Conservation (phyloP, 1,284 basidiomycete species). For the Erythrobasidium hasegawianum region DNA sequence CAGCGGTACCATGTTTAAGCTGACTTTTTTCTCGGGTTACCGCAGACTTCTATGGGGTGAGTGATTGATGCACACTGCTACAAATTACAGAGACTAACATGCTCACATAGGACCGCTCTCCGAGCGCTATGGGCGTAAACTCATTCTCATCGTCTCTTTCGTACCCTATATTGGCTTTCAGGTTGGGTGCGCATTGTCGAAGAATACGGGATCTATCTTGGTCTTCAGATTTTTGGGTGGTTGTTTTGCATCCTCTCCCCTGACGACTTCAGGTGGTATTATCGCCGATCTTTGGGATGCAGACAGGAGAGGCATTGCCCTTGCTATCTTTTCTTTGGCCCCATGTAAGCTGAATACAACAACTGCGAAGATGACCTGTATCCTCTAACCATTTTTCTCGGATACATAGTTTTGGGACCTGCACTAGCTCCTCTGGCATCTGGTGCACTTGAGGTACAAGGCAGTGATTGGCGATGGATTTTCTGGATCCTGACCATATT, state of each 20-base stretch:
- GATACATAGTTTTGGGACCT: conserved; percentile 1
- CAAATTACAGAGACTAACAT: too few relatives aligned
- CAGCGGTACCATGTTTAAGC: too few relatives aligned
- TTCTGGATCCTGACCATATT: conserved; percentile 66
- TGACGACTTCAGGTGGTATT: conserved; percentile 53
- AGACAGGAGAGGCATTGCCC: conserved; percentile 51
- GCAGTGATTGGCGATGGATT: conserved; percentile 61
- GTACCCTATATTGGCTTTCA: conserved; percentile 1
- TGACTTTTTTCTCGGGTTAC: neutral
- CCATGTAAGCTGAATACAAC: conserved; percentile 1
- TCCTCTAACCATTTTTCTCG: neutral
- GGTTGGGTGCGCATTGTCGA: conserved; percentile 64
- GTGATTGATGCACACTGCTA: too few relatives aligned
- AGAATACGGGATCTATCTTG: conserved; percentile 58
- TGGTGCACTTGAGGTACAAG: conserved; percentile 50
- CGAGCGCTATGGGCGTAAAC: conserved; percentile 13
- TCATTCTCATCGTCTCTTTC: neutral
- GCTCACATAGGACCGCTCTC: conserved; percentile 50
- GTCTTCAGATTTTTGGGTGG: conserved; percentile 65
- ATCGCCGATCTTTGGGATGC: conserved; percentile 53
- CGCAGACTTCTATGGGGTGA: conserved; percentile 47
- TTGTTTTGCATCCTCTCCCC: conserved; percentile 45
- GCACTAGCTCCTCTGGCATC: conserved; percentile 42
- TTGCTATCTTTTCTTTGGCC: conserved; percentile 50
- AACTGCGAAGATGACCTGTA: neutral